Evolutionary conservation across 1,284 basidiomycete genomes (phyloP).

Genomic region (Mycena citricolor): DNA sequence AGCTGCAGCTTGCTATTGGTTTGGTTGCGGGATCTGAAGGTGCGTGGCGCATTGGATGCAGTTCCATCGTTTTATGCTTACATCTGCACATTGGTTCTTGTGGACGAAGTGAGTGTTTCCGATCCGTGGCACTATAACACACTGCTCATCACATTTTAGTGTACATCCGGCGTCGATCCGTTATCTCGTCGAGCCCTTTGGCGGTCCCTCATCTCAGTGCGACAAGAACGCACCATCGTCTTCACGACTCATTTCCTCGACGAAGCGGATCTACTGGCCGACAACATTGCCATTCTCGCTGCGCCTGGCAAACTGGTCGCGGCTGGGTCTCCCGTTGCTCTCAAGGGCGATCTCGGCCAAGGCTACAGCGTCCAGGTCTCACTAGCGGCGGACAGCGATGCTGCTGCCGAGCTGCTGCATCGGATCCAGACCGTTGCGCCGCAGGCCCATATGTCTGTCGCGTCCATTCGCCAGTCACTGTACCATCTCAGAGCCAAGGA

Average conservation of each 20-base stretch:
- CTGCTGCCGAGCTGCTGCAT: conserved; percentile 42
- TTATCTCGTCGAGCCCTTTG: conserved; percentile 76
- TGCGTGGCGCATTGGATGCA: conserved; percentile 29
- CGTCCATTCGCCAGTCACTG: conserved; percentile 40
- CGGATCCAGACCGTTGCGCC: conserved; percentile 50
- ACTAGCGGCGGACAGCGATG: conserved; percentile 36
- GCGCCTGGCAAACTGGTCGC: conserved; percentile 76
- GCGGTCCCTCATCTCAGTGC: conserved; percentile 67
- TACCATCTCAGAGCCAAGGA: conserved; percentile 65
- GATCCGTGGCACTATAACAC: too few species aligned
- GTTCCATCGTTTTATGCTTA: too few species aligned
- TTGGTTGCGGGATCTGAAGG: conserved; percentile 72
- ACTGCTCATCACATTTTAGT: too few species aligned
- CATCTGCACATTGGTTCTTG: not conserved
- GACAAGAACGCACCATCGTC: conserved; percentile 63
- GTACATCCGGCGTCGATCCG: conserved; percentile 80
- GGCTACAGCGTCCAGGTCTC: conserved; percentile 66
- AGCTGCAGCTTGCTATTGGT: conserved; percentile 77
- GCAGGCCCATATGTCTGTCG: conserved; percentile 38
- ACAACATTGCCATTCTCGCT: conserved; percentile 73
- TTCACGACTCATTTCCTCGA: conserved; percentile 70
- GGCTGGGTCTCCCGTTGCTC: conserved; percentile 66
- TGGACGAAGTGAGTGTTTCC: too few species aligned
- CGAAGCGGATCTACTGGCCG: conserved; percentile 78
- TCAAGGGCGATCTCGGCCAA: conserved; percentile 72